Evolutionary conservation across 805 yeast genomes (phyloP), one percentile per base, ranked within the genome.

Genomic region (Ogataea saltuana): DNA sequence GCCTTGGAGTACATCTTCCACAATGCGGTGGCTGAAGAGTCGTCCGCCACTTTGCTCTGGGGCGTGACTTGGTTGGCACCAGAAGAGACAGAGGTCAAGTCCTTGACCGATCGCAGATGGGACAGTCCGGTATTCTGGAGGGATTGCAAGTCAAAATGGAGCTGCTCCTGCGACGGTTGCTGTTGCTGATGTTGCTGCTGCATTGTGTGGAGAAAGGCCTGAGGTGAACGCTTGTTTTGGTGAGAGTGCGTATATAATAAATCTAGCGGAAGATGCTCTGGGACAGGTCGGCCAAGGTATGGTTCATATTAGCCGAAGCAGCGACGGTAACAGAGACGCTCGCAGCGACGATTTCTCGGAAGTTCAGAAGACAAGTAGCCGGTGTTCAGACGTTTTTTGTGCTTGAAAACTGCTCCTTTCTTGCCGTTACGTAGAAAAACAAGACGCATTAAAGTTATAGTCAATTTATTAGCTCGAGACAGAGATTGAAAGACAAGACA

Each of bases 1-100:
- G 95, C 95, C 50, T 76, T 77, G 39, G 83, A 72, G 64, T 89
- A 89, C 83, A 89, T 76, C 57, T 80, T 80, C 96, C 96, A 89
- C 17, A 88, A 64, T 4, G 80, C 72, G 28, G 75, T 71, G 6
- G 78, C 71, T 11, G 75, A 65, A 19, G 67, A 63, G 44, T 67
- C 72, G 49, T 71, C 65, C 33, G 56, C 51, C 11, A 39, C 39
- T 13, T 33, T 36, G 35, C 36, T 39, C 15, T 22, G 28, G 11
- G 33, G 15, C 29, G 25, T 17, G 33, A 15, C 40, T 16, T 12
- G 28, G 33, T 17, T 30, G 27, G 29, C 40, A 13, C 17, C 26
- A 17, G 26, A 16, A 26, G 25, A 30, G 20, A 23, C 50, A 16
- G 44, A 22, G 21, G 40, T 47, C 32, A 20, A 9, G 12, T 33